Evolutionary conservation across 1,284 basidiomycete genomes (phyloP), one percentile per base, ranked within the genome.

Genomic region (Moesziomyces sp.): DNA sequence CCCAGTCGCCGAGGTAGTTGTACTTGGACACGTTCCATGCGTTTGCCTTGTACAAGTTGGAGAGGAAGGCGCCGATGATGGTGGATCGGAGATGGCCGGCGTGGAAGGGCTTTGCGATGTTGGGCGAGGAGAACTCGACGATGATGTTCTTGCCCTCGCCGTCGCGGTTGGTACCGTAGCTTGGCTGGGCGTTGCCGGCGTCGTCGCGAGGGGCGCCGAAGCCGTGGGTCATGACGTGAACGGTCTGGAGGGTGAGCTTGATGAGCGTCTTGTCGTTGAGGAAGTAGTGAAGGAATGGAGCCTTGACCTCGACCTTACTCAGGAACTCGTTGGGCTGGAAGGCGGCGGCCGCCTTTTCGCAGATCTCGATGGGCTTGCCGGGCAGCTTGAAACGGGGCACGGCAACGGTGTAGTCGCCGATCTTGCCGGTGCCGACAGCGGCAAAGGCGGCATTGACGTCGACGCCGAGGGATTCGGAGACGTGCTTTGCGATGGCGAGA

Each of bases 41-140:
- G 79, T 91, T 92, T 7, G 93, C 89, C 83, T 92, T 91, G 87
- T 98, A 96, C 56, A 99, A 82, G 86, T 98, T 99, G 40, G 89
- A 87, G 52, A 98, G 86, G 87, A 97, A 97, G 0, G 93, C 92
- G 42, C 97, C 97, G 82, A 99, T 97, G 85, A 99, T 99, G 23
- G 97, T 99, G 72, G 92, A 94, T 56, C 97, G 89, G 70, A 99
- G 86, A 85, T 99, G 96, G 18, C 97, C 97, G 59, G 97, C 95
- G 82, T 99, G 96, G 89, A 99, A 99, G 6, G 92, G 92, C 85
- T 99, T 99, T 42, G 97, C 96, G 82, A 99, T 98, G 85, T 99
- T 99, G 19, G 96, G 95, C 5, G 92, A 93, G 0, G 94, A 97
- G 85, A 95, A 99, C 85, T 99, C 88, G 73, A 89, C 92, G 77